Evolutionary conservation across 352 stramenopile genomes (phyloP).

Genomic region (Globisporangium megalacanthum): DNA sequence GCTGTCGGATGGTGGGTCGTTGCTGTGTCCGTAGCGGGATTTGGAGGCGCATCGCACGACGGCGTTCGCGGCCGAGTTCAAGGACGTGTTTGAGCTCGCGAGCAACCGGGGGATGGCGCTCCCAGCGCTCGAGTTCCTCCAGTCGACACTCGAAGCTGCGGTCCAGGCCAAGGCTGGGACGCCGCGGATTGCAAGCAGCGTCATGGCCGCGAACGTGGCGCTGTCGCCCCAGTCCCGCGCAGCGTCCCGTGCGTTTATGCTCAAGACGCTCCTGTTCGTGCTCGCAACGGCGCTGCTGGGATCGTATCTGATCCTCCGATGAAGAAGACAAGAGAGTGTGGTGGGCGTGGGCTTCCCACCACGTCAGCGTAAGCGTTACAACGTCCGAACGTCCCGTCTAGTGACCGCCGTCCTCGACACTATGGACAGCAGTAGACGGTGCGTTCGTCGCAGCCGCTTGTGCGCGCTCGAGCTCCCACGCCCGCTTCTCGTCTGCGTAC

Average conservation of each 20-base stretch:
- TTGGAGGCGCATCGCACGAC: slow-evolving; percentile 38
- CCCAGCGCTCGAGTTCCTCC: slow-evolving; percentile 43
- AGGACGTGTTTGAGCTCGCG: slow-evolving; percentile 74
- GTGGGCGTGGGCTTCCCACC: no score
- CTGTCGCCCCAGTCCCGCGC: slow-evolving; percentile 35
- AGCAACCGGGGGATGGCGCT: slow-evolving; percentile 30
- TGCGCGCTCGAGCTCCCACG: slow-evolving; percentile 10
- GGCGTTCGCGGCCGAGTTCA: slow-evolving; percentile 59
- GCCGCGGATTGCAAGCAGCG: slow-evolving; percentile 33
- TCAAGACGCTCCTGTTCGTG: slow-evolving; percentile 64
- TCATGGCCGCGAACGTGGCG: slow-evolving; percentile 43
- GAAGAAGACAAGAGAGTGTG: neutral
- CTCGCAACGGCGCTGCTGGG: slow-evolving; percentile 51
- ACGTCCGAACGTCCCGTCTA: neutral
- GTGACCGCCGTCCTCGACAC: neutral
- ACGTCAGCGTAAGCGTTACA: neutral
- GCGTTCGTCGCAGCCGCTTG: slow-evolving; percentile 7
- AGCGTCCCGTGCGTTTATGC: slow-evolving; percentile 54
- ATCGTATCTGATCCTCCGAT: slow-evolving; percentile 39
- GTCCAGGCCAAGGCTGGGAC: slow-evolving; percentile 9
- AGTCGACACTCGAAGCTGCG: slow-evolving; percentile 31
- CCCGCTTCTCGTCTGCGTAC: slow-evolving; percentile 31
- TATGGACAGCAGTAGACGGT: neutral
- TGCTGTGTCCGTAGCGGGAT: slow-evolving; percentile 25
- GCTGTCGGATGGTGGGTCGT: slow-evolving; percentile 3